A percentile compares a stretch with the other conserved stretches of the same genome.
phyloP scores from a whole-genome alignment of 345 rosid species.

The Citrus medica region DNA sequence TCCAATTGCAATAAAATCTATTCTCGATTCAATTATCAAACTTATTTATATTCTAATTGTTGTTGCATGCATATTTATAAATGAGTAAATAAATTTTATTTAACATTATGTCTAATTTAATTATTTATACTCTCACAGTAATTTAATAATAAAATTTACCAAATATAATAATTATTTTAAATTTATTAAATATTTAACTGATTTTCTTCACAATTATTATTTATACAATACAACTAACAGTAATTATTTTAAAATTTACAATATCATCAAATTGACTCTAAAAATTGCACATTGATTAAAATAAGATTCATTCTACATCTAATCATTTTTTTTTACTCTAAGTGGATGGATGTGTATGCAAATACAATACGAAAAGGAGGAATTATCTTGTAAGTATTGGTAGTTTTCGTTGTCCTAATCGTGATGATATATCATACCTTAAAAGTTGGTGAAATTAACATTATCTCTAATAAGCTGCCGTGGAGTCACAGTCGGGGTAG shows the following conservation, averaged over 20 bases:
- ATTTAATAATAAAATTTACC: too few species aligned
- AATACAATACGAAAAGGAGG: background rate
- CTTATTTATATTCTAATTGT: too few species aligned
- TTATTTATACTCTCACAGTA: too few species aligned
- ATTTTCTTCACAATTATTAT: too few species aligned
- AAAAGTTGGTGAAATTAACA: background rate
- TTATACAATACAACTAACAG: rapidly evolving
- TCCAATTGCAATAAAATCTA: too few species aligned
- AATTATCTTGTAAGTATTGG: background rate
- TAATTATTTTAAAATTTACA: too few species aligned
- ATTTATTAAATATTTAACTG: rapidly evolving
- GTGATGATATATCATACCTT: slow-evolving; percentile 1
- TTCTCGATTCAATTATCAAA: too few species aligned
- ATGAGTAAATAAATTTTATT: too few species aligned
- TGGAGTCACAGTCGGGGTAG: slow-evolving; percentile 9
- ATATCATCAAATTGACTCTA: background rate
- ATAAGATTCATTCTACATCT: background rate
- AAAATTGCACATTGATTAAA: background rate
- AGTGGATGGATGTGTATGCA: background rate
- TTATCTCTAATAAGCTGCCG: background rate
- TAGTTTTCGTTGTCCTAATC: slow-evolving; percentile 1
- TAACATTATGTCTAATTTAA: too few species aligned
- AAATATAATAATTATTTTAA: too few species aligned
- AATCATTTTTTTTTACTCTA: background rate
- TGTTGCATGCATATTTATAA: too few species aligned